Percentiles rank a stretch among this genome's conserved stretches.
phyloP scores from a whole-genome alignment of 139 green algal species.

The Chlorella sp. region DNA sequence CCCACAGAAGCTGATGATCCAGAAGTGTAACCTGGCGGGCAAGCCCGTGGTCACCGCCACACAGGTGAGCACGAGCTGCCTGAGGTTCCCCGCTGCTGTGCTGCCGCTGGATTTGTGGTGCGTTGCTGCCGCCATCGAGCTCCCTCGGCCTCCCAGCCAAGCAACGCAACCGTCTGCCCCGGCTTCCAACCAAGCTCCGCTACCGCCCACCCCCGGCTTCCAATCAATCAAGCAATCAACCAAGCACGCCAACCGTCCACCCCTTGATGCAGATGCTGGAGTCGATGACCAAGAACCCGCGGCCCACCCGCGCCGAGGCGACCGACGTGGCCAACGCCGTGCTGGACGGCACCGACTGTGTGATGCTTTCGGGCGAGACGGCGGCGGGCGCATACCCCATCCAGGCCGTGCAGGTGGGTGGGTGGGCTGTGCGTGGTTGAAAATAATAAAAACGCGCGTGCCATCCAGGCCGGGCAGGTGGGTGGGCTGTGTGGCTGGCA shows the following conservation, averaged over 20 bases:
- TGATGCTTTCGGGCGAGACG: conserved; percentile 98
- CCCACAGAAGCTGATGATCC: conserved; percentile 98
- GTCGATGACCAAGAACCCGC: conserved; percentile 95
- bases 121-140: too few species aligned
- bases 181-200: too few species aligned
- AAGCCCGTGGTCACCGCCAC: conserved; percentile 99
- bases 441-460: too few species aligned
- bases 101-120: not conserved
- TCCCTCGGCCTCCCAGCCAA: too few species aligned
- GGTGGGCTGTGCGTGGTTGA: not conserved
- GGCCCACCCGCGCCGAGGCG: conserved; percentile 92
- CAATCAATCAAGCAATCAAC: not conserved
- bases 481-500: not conserved
- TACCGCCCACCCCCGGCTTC: too few species aligned
- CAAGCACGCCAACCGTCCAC: not conserved
- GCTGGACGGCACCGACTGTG: conserved; percentile 95
- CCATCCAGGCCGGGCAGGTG: not conserved
- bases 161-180: too few species aligned
- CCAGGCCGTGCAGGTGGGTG: conserved; percentile 77
- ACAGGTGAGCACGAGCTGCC: conserved; percentile 20
- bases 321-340: conserved; percentile 98
- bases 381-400: conserved; percentile 92
- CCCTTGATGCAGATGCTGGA: conserved; percentile 82
- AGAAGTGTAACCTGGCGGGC: conserved; percentile 92
- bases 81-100: too few species aligned